phyloP scores from a whole-genome alignment of 2,329 filamentous ascomycete species.

The Akanthomyces dipterigenus region DNA sequence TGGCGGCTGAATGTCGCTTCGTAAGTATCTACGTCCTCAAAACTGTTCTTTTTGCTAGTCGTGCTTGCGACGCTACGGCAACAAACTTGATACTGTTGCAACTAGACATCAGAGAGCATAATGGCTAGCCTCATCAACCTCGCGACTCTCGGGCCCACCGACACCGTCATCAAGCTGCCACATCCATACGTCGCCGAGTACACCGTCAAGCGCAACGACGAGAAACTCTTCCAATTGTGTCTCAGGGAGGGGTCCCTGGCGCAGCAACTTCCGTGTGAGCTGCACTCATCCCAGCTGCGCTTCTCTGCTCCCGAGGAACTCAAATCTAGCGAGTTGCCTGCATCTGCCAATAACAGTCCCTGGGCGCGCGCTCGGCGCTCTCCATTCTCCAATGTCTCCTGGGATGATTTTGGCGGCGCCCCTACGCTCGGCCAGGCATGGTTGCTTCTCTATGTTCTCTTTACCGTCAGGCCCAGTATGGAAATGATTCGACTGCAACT shows the following conservation, averaged over 20 bases:
- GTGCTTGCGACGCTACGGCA: background rate
- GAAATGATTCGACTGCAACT: conserved; percentile 44
- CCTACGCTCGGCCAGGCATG: conserved; percentile 45
- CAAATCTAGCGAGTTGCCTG: conserved; percentile 42
- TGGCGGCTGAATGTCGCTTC: background rate
- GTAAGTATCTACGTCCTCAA: background rate
- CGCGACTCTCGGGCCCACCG: conserved; percentile 24
- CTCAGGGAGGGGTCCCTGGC: conserved; percentile 22
- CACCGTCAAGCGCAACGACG: conserved; percentile 26
- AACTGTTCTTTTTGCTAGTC: background rate
- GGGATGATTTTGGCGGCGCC: conserved; percentile 29
- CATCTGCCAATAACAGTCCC: conserved; percentile 46
- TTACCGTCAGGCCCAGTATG: conserved; percentile 41
- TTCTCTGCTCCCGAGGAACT: conserved; percentile 41
- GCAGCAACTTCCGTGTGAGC: conserved; percentile 23
- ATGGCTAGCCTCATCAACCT: conserved; percentile 23
- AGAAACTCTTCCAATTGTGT: conserved; percentile 30
- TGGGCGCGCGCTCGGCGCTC: conserved; percentile 51
- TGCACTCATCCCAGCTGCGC: conserved; percentile 30
- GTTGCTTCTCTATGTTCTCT: conserved; percentile 46
- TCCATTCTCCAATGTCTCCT: conserved; percentile 38
- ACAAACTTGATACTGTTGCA: background rate
- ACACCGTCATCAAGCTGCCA: conserved; percentile 40
- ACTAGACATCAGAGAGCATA: background rate
- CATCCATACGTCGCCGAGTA: conserved; percentile 44